phyloP scores from a whole-genome alignment of 305 asterid genomes.

The Andrographis paniculata region DNA sequence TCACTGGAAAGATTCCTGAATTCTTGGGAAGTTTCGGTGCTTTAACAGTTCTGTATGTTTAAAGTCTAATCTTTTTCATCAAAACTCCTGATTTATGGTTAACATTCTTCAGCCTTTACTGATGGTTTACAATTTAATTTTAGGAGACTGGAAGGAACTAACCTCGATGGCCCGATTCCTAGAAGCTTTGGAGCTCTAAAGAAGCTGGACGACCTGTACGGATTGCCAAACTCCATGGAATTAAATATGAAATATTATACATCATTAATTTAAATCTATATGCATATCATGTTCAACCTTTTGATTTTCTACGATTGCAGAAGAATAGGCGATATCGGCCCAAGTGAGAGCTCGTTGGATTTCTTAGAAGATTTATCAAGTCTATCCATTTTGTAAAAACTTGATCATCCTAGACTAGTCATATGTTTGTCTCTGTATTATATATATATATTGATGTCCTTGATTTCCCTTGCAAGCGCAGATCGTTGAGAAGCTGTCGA shows the following conservation, averaged over 20 bases:
- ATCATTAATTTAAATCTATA: no score
- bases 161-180: constrained; percentile 59
- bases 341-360: constrained; percentile 35
- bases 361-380: constrained; percentile 42
- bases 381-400: constrained; percentile 48
- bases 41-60: constrained; percentile 43
- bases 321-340: constrained; percentile 50
- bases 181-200: constrained; percentile 41
- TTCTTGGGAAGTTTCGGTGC: constrained; percentile 36
- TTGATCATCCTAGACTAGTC: constrained; percentile 10
- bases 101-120: no score
- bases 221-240: not conserved
- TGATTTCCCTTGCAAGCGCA: constrained; percentile 15
- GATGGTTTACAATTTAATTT: constrained; percentile 3
- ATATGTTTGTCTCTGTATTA: not conserved
- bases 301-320: constrained; percentile 19
- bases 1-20: constrained; percentile 55
- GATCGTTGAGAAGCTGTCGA: constrained; percentile 56
- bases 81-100: constrained; percentile 2
- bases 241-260: not conserved
- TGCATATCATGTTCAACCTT: no score
- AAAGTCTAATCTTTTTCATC: constrained; percentile 5
- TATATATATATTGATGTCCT: not conserved
- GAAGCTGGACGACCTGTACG: constrained; percentile 54
- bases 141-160: constrained; percentile 62